Conservation (phyloP, 2,329 filamentous ascomycete genomes). For the Lecanosticta acicola region DNA sequence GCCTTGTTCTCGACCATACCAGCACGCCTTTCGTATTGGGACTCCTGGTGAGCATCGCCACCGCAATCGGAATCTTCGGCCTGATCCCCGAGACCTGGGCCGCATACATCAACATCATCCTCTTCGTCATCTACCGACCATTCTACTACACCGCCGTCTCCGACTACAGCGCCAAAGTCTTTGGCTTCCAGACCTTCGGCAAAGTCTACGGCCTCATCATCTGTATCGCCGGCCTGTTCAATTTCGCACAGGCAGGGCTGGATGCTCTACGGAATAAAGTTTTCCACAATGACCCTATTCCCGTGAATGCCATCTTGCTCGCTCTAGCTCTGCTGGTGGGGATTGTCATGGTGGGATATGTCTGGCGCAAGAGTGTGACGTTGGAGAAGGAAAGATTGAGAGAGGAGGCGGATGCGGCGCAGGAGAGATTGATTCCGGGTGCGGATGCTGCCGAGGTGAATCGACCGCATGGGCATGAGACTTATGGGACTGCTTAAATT, state of each 20-base stretch:
- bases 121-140: constrained; percentile 81
- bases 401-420: constrained; percentile 42
- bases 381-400: constrained; percentile 39
- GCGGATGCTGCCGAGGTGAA: constrained; percentile 23
- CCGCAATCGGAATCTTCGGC: constrained; percentile 69
- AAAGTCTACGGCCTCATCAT: constrained; percentile 93
- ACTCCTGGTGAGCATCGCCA: constrained; percentile 65
- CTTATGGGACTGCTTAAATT: constrained; percentile 26
- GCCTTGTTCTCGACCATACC: constrained; percentile 68
- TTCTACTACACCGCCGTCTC: constrained; percentile 88
- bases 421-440: constrained; percentile 35
- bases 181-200: constrained; percentile 85
- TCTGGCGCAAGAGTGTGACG: constrained; percentile 47
- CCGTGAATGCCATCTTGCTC: constrained; percentile 68
- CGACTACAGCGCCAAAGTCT: constrained; percentile 86
- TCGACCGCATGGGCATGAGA: constrained; percentile 27
- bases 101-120: constrained; percentile 67
- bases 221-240: constrained; percentile 74
- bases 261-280: constrained; percentile 70
- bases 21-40: constrained; percentile 66
- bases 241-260: constrained; percentile 75
- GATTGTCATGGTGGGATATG: constrained; percentile 59
- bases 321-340: constrained; percentile 59
- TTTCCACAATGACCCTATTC: constrained; percentile 67
- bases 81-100: constrained; percentile 65